These are phyloP conservation scores for Salvia sclarea DNA, from an alignment of 305 asterid species.

Conservation along the genomic window DNA sequence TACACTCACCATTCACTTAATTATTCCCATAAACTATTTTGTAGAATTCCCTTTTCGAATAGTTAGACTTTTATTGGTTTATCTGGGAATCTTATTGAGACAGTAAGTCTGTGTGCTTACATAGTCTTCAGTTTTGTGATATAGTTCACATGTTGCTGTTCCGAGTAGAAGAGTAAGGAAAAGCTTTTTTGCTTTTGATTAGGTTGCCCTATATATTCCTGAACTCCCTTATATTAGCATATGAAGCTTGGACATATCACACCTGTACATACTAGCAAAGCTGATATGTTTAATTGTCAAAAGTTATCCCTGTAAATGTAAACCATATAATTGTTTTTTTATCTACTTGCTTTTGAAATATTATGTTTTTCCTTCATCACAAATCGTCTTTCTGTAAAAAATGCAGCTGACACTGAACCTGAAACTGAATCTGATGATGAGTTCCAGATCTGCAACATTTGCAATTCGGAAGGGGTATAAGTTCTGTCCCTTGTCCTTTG, in stretches of 20 bases:
- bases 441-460: slow-evolving; percentile 87
- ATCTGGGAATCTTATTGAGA: slow-evolving; percentile 25
- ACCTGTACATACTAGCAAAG: slow-evolving; percentile 1
- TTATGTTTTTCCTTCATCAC: slow-evolving; percentile 20
- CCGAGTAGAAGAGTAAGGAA: slow-evolving; percentile 7
- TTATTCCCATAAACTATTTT: slow-evolving; percentile 1
- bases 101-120: neutral
- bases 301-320: neutral
- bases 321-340: slow-evolving; percentile 5
- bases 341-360: slow-evolving; percentile 9
- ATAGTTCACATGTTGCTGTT: slow-evolving; percentile 13
- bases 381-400: slow-evolving; percentile 27
- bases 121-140: slow-evolving; percentile 13
- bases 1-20: neutral
- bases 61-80: neutral
- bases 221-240: slow-evolving; percentile 3
- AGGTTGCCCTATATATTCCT: neutral
- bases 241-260: slow-evolving; percentile 20
- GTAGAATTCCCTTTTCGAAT: neutral
- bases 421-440: slow-evolving; percentile 95
- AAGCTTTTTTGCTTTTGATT: slow-evolving; percentile 5
- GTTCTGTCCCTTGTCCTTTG: slow-evolving; percentile 17
- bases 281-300: slow-evolving; percentile 16
- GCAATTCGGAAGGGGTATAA: slow-evolving; percentile 83
- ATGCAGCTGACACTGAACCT: slow-evolving; percentile 84